Percentiles rank a stretch among this genome's conserved stretches.
Evolutionary conservation across 2,329 filamentous ascomycete genomes (phyloP).

Genomic region (Immersiporthe knoxdaviesiana): DNA sequence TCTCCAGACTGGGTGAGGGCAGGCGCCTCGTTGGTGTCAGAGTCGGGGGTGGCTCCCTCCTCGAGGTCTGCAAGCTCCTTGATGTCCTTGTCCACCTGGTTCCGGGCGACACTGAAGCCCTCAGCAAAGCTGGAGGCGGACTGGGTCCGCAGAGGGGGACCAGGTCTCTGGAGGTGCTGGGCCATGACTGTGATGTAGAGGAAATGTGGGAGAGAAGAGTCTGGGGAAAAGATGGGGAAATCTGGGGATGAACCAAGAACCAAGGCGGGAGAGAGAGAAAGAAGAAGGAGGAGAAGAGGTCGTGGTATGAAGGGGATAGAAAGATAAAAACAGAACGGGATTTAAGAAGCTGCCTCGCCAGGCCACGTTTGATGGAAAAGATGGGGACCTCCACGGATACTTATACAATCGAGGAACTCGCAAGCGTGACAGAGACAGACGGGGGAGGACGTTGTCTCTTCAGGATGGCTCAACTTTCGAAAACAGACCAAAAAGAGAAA

Average conservation of each 20-base stretch:
- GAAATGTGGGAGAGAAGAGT: slow-evolving; percentile 14
- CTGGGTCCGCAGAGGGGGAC: slow-evolving; percentile 35
- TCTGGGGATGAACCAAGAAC: neutral
- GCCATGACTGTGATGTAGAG: slow-evolving; percentile 21
- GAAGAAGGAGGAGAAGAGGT: neutral
- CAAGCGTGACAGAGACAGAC: slow-evolving; percentile 5
- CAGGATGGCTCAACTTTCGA: slow-evolving; percentile 10
- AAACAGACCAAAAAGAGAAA: slow-evolving; percentile 16
- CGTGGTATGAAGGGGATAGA: neutral
- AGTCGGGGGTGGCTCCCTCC: slow-evolving; percentile 31
- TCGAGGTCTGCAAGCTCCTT: slow-evolving; percentile 32
- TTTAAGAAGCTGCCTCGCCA: neutral
- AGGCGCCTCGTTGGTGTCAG: slow-evolving; percentile 15
- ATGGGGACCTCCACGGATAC: slow-evolving; percentile 20
- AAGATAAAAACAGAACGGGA: slow-evolving; percentile 1
- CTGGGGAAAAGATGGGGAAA: slow-evolving; percentile 16
- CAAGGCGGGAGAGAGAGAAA: slow-evolving; percentile 8
- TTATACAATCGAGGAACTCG: slow-evolving; percentile 23
- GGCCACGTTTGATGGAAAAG: slow-evolving; percentile 1
- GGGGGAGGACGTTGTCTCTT: slow-evolving; percentile 8
- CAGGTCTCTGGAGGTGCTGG: slow-evolving; percentile 36
- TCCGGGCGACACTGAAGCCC: slow-evolving; percentile 39
- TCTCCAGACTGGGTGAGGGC: slow-evolving; percentile 17
- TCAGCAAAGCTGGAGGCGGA: slow-evolving; percentile 41
- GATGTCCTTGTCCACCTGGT: slow-evolving; percentile 35